Evolutionary conservation across 805 yeast genomes (phyloP).

Genomic region (Ogataea chonburiensis): DNA sequence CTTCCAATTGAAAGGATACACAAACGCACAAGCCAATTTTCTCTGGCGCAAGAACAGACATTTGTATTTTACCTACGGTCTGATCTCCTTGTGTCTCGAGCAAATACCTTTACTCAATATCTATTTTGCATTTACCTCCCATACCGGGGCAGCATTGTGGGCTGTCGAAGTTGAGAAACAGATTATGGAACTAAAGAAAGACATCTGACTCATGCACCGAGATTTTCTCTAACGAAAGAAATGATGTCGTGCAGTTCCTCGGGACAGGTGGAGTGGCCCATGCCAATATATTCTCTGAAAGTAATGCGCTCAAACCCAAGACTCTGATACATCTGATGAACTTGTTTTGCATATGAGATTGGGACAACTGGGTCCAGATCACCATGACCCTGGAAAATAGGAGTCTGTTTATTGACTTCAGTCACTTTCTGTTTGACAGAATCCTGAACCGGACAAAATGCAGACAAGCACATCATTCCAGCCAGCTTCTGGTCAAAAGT

Average conservation of each 20-base stretch:
- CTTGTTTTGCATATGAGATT: conserved; percentile 37
- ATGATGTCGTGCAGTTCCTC: conserved; percentile 62
- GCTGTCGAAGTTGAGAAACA: conserved; percentile 41
- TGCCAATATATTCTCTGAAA: conserved; percentile 57
- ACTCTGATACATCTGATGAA: conserved; percentile 44
- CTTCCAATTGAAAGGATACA: conserved; percentile 53
- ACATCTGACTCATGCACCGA: conserved; percentile 19
- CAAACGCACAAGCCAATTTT: conserved; percentile 39
- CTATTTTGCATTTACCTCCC: conserved; percentile 56
- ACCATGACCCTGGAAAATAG: conserved; percentile 90
- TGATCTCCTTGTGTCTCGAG: conserved; percentile 50
- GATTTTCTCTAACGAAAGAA: conserved; percentile 40
- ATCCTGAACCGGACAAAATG: conserved; percentile 52
- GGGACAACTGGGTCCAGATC: conserved; percentile 66
- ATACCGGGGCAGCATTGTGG: conserved; percentile 67
- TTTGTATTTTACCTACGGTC: conserved; percentile 49
- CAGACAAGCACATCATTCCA: conserved; percentile 76
- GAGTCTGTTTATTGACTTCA: conserved; percentile 58
- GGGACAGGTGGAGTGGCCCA: conserved; percentile 66
- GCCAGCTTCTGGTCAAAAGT: conserved; percentile 62
- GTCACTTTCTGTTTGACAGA: conserved; percentile 27
- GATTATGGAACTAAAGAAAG: conserved; percentile 5
- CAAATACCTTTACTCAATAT: conserved; percentile 52
- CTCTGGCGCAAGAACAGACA: conserved; percentile 36
- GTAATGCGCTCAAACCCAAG: conserved; percentile 45